Percentiles rank a stretch among this genome's conserved stretches.
Evolutionary conservation across 2,329 filamentous ascomycete genomes (phyloP).

Genomic region (Sclerotinia spermophila): DNA sequence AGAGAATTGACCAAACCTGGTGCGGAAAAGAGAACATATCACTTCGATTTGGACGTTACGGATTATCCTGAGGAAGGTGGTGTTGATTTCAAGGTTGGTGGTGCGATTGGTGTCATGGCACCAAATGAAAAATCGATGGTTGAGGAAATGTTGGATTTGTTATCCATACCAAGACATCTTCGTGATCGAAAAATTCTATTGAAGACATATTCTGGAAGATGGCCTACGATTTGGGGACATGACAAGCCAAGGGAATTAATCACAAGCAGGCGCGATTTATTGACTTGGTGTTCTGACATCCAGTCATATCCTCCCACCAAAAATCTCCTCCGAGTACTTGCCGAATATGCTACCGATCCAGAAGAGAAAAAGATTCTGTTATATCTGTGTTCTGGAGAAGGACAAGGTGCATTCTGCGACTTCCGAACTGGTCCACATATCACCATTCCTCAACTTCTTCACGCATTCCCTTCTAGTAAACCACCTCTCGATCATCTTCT

Average conservation of each 20-base stretch:
- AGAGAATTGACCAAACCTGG: conserved; percentile 83
- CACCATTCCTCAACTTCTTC: conserved; percentile 78
- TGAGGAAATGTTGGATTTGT: conserved; percentile 76
- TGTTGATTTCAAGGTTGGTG: conserved; percentile 93
- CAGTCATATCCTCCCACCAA: conserved; percentile 92
- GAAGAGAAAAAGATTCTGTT: conserved; percentile 86
- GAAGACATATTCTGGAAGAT: conserved; percentile 76
- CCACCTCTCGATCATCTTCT: conserved; percentile 82
- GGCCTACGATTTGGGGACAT: conserved; percentile 98
- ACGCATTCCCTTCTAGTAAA: conserved; percentile 87
- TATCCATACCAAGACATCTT: conserved; percentile 76
- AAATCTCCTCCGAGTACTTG: conserved; percentile 76
- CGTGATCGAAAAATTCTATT: conserved; percentile 80
- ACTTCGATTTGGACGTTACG: conserved; percentile 95
- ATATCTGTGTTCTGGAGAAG: conserved; percentile 84
- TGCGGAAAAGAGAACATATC: conserved; percentile 94
- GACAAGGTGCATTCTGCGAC: conserved; percentile 90
- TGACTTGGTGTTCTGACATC: conserved; percentile 93
- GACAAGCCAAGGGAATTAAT: conserved; percentile 80
- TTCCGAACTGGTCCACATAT: conserved; percentile 86
- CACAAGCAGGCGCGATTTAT: conserved; percentile 84
- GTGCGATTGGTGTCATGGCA: conserved; percentile 88
- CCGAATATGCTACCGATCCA: conserved; percentile 74
- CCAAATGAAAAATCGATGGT: conserved; percentile 76
- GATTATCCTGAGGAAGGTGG: conserved; percentile 83